Percentiles rank a stretch among this genome's conserved stretches.
These are phyloP conservation scores for Backusella psychrophila DNA, from an alignment of 192 early-diverging fungal species.

Conservation along the genomic window DNA sequence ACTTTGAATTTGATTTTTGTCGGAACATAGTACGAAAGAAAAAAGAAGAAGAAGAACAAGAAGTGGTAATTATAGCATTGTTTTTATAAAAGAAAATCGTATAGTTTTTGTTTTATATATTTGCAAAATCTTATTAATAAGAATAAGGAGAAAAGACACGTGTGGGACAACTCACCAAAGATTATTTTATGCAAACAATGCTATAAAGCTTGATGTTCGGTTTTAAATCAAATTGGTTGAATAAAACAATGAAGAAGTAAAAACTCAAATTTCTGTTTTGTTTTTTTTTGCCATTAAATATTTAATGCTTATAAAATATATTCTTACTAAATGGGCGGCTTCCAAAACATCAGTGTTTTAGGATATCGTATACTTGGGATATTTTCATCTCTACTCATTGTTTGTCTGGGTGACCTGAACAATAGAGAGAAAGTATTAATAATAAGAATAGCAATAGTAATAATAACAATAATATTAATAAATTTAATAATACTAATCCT, in stretches of 20 bases:
- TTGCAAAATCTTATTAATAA: not conserved
- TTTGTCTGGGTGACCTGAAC: too few relatives aligned
- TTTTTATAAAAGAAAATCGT: not conserved
- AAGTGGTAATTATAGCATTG: not conserved
- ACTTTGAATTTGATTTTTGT: not conserved
- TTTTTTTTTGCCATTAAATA: not conserved
- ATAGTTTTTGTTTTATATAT: not conserved
- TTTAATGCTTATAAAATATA: too few relatives aligned
- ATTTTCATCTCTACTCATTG: not conserved
- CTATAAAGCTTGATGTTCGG: not conserved
- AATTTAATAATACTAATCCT: too few relatives aligned
- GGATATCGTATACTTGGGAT: not conserved
- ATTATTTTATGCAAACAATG: conserved; percentile 3
- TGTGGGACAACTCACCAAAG: not conserved
- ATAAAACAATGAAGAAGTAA: not conserved
- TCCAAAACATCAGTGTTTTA: not conserved
- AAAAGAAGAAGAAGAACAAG: not conserved
- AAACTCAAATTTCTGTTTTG: not conserved
- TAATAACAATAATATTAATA: too few relatives aligned
- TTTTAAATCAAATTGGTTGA: conserved; percentile 5
- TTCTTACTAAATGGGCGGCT: not conserved
- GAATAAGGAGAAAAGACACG: not conserved
- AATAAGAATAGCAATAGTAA: too few relatives aligned
- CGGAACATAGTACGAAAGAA: not conserved
- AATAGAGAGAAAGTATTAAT: too few relatives aligned